Evolutionary conservation across 495 filamentous ascomycete genomes (phyloP), one percentile per base, ranked within the genome.

Genomic region (Clavariopsis aquatica): DNA sequence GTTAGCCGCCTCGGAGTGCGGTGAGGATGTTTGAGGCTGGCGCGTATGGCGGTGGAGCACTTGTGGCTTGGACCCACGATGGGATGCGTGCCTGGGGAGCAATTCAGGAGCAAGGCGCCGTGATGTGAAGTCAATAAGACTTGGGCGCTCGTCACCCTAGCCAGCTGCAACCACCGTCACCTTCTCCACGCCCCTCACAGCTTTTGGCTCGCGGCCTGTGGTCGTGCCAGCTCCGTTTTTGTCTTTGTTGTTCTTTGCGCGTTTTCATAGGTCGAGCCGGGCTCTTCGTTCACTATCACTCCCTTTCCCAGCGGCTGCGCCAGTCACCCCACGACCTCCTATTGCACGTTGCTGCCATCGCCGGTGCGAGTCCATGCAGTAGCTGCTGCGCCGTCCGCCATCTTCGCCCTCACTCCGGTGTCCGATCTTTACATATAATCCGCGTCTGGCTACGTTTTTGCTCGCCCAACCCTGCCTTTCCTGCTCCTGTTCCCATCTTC

Each of bases 391-490:
- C 26, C 43, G 43, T 28, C n/a, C 46, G 7, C 38, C 2, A 17
- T 60, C 38, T 62, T 31, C 26, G 19, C 17, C 53, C 31, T 31
- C 19, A 36, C 38, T n/a, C 29, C 9, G 20, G 45, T 41, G 46
- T 47, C 55, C 49, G 54, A 27, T 29, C 27, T 53, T 41, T 47
- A 55, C 61, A 55, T 66, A 66, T 56, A 57, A 52, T 27, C 22
- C 38, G 22, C 66, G 66, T 65, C 66, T 69, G 66, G 66, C 29
- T 61, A 65, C 66, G 66, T 69, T 49, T 43, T 17, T 43, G 12
- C 38, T n/a, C n/a, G n/a, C n/a, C n/a, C n/a, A n/a, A n/a, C n/a
- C n/a, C n/a, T n/a, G n/a, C n/a, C n/a, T n/a, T n/a, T n/a, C n/a
- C n/a, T n/a, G n/a, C n/a, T n/a, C n/a, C n/a, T n/a, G n/a, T n/a